These are phyloP conservation scores for Cladosporium sp. DNA, from an alignment of 2,329 filamentous ascomycete genomes.

Conservation along the genomic window DNA sequence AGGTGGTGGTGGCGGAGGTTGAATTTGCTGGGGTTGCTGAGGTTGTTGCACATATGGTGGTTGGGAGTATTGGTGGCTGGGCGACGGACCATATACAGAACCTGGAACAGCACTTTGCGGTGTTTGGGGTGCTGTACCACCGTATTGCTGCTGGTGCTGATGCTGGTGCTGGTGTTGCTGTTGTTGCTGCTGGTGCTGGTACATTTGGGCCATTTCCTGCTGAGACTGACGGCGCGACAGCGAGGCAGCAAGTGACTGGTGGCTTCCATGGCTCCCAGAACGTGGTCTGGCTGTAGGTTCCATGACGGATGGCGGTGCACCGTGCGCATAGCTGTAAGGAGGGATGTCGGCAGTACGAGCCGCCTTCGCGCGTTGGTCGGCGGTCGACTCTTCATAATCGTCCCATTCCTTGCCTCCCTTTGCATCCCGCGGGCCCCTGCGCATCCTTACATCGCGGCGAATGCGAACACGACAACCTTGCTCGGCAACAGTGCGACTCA, in stretches of 20 bases:
- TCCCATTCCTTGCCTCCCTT: constrained; percentile 64
- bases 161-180: constrained; percentile 31
- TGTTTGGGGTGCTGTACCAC: constrained; percentile 39
- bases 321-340: constrained; percentile 24
- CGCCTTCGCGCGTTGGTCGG: constrained; percentile 50
- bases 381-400: constrained; percentile 59
- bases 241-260: constrained; percentile 31
- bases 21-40: constrained; percentile 16
- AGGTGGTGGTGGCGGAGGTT: constrained; percentile 27
- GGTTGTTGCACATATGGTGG: constrained; percentile 33
- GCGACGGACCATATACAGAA: constrained; percentile 37
- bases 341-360: constrained; percentile 25
- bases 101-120: constrained; percentile 42
- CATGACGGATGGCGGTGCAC: constrained; percentile 26
- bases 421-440: constrained; percentile 68
- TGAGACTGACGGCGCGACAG: constrained; percentile 44
- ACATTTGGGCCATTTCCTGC: constrained; percentile 46
- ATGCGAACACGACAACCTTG: constrained; percentile 97
- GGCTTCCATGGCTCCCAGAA: constrained; percentile 41
- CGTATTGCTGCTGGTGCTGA: constrained; percentile 35
- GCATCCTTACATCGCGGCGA: constrained; percentile 88
- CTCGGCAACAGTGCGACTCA: constrained; percentile 90
- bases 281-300: constrained; percentile 39
- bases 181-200: constrained; percentile 30
- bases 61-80: constrained; percentile 30